These are phyloP conservation scores for Suillus bovinus DNA, from an alignment of 768 basidiomycete genomes.

Conservation along the genomic window DNA sequence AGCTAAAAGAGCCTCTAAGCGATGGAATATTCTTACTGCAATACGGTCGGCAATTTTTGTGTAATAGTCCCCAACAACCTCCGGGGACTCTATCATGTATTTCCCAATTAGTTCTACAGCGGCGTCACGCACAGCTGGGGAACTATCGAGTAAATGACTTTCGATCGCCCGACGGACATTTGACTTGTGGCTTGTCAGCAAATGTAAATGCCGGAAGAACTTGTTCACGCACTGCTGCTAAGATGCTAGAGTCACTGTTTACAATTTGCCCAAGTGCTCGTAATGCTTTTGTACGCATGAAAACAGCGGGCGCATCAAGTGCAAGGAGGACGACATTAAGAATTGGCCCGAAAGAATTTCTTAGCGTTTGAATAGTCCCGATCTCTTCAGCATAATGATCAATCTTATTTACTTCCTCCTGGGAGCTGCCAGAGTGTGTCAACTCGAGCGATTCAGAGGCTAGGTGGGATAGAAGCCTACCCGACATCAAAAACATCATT, in stretches of 20 bases:
- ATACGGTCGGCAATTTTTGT: constrained; percentile 86
- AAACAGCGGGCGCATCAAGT: constrained; percentile 84
- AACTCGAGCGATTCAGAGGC: neutral
- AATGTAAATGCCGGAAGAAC: neutral
- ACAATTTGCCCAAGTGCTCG: constrained; percentile 88
- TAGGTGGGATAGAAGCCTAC: constrained; percentile 41
- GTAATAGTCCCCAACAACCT: constrained; percentile 90
- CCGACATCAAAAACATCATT: constrained; percentile 82
- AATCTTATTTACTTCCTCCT: constrained; percentile 68
- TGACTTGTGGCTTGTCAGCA: constrained; percentile 40
- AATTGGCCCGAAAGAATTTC: constrained; percentile 82
- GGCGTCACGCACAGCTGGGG: constrained; percentile 93
- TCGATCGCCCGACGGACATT: constrained; percentile 88
- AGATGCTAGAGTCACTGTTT: constrained; percentile 81
- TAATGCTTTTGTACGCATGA: constrained; percentile 93
- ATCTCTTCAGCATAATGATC: constrained; percentile 76
- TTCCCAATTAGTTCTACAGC: constrained; percentile 98
- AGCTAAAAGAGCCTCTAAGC: constrained; percentile 4
- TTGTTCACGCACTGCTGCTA: constrained; percentile 59
- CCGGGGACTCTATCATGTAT: constrained; percentile 88
- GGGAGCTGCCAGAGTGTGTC: constrained; percentile 44
- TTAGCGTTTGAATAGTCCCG: constrained; percentile 72
- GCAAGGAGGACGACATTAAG: constrained; percentile 76
- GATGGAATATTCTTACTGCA: constrained; percentile 55
- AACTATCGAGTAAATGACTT: constrained; percentile 85